A percentile compares a stretch with the other conserved stretches of the same genome.
Conservation (phyloP, 106 monocot genomes). For the Vanilla planifolia region DNA sequence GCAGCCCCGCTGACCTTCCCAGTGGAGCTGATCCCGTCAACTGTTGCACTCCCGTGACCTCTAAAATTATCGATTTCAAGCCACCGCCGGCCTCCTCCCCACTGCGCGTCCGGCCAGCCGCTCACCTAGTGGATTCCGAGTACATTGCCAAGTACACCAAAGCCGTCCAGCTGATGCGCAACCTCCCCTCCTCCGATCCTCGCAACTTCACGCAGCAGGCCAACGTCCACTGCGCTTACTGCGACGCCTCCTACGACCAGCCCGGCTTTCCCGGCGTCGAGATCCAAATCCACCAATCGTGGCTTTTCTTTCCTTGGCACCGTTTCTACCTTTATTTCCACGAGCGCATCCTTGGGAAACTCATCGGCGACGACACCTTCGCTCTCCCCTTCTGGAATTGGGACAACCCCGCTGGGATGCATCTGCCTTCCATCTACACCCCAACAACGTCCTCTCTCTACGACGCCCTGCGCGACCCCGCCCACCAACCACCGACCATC, state of each 20-base stretch:
- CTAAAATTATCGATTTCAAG: conserved; percentile 12
- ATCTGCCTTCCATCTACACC: conserved; percentile 17
- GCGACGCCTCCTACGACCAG: conserved; percentile 32
- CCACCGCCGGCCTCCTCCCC: neutral
- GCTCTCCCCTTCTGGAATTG: conserved; percentile 32
- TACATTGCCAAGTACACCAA: conserved; percentile 23
- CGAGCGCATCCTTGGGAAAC: conserved; percentile 30
- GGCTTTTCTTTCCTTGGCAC: conserved; percentile 30
- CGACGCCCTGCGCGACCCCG: conserved; percentile 6
- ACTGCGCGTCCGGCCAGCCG: conserved; percentile 17
- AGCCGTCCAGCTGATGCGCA: conserved; percentile 23
- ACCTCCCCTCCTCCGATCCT: conserved; percentile 16
- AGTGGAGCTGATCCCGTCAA: neutral
- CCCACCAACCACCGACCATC: conserved; percentile 12
- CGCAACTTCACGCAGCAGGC: conserved; percentile 23
- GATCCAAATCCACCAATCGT: conserved; percentile 23
- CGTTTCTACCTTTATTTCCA: conserved; percentile 29
- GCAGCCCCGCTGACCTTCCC: neutral
- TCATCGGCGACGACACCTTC: conserved; percentile 28
- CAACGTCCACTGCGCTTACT: conserved; percentile 32
- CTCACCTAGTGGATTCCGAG: conserved; percentile 9
- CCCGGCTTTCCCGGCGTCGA: conserved; percentile 1
- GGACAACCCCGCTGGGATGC: conserved; percentile 23
- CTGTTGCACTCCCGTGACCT: neutral
- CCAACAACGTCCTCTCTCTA: conserved; percentile 11